These are phyloP conservation scores for Aspergillus ochraceus DNA, from an alignment of 2,329 filamentous ascomycete genomes.

Conservation along the genomic window DNA sequence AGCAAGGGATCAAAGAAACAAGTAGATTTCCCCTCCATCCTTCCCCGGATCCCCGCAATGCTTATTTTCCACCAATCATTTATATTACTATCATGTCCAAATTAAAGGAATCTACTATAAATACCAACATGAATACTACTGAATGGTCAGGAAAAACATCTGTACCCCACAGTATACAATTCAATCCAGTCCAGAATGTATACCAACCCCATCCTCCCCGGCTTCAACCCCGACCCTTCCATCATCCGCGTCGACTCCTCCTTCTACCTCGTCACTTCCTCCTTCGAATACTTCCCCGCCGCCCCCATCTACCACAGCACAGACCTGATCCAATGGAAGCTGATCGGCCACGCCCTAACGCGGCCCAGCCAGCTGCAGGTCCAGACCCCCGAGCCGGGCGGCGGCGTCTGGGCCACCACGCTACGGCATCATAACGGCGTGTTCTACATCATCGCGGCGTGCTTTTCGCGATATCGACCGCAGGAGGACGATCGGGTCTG, in stretches of 20 bases:
- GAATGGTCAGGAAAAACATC: not conserved
- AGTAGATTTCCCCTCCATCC: not conserved
- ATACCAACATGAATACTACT: not conserved
- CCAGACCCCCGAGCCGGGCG: constrained; percentile 32
- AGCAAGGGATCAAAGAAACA: too few species aligned
- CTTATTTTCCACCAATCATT: constrained; percentile 8
- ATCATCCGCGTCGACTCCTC: constrained; percentile 51
- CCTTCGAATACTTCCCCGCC: constrained; percentile 63
- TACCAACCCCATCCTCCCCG: constrained; percentile 57
- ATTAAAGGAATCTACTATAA: not conserved
- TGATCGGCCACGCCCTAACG: constrained; percentile 39
- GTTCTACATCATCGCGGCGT: constrained; percentile 51
- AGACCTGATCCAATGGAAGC: constrained; percentile 43
- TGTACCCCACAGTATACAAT: not conserved
- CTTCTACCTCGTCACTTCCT: constrained; percentile 62
- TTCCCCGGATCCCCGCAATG: not conserved
- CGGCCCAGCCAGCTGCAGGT: constrained; percentile 36
- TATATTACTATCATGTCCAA: not conserved
- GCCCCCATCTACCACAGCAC: constrained; percentile 61
- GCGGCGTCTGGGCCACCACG: constrained; percentile 51
- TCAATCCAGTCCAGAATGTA: constrained; percentile 9
- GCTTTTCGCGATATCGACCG: constrained; percentile 45
- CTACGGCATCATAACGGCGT: constrained; percentile 46
- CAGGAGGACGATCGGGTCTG: constrained; percentile 50
- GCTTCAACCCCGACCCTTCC: constrained; percentile 65